Percentiles rank a stretch among this genome's conserved stretches.
These are phyloP conservation scores for Psilocybe sp. DNA, from an alignment of 768 basidiomycete species.

Conservation along the genomic window DNA sequence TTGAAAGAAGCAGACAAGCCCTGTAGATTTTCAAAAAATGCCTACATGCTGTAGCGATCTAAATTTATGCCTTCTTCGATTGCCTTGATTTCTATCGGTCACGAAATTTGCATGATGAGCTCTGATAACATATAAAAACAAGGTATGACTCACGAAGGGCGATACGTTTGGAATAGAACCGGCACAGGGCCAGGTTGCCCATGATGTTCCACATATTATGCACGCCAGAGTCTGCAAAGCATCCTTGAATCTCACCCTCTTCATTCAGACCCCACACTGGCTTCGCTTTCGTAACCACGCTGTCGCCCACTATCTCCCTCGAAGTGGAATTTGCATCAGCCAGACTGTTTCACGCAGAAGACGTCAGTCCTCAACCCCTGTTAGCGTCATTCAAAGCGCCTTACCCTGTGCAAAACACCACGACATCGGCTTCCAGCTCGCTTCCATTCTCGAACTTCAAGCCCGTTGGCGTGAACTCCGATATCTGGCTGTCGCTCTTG, in stretches of 20 bases:
- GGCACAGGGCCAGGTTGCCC: slow-evolving; percentile 49
- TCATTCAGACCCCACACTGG: slow-evolving; percentile 64
- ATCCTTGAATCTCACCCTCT: slow-evolving; percentile 59
- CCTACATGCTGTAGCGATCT: slow-evolving; percentile 2
- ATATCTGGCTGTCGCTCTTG: slow-evolving; percentile 56
- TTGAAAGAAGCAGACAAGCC: no score
- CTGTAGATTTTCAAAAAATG: no score
- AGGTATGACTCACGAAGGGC: slow-evolving; percentile 59
- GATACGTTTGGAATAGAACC: slow-evolving; percentile 60
- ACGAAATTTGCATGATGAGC: not conserved
- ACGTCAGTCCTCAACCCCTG: not conserved
- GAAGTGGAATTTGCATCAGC: slow-evolving; percentile 41
- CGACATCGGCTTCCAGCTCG: slow-evolving; percentile 47
- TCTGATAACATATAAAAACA: no score
- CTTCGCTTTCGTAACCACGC: slow-evolving; percentile 41
- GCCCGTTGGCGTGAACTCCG: slow-evolving; percentile 39
- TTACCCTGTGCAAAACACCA: slow-evolving; percentile 60
- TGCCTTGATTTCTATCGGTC: slow-evolving; percentile 55
- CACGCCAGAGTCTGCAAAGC: slow-evolving; percentile 48
- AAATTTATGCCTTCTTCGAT: slow-evolving; percentile 34
- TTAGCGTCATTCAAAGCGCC: not conserved
- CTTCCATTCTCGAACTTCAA: slow-evolving; percentile 48
- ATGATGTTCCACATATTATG: slow-evolving; percentile 58
- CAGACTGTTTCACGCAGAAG: slow-evolving; percentile 28
- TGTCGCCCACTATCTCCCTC: slow-evolving; percentile 42